These are phyloP conservation scores for Penicillium chermesinum DNA, from an alignment of 495 filamentous ascomycete species.

Conservation along the genomic window DNA sequence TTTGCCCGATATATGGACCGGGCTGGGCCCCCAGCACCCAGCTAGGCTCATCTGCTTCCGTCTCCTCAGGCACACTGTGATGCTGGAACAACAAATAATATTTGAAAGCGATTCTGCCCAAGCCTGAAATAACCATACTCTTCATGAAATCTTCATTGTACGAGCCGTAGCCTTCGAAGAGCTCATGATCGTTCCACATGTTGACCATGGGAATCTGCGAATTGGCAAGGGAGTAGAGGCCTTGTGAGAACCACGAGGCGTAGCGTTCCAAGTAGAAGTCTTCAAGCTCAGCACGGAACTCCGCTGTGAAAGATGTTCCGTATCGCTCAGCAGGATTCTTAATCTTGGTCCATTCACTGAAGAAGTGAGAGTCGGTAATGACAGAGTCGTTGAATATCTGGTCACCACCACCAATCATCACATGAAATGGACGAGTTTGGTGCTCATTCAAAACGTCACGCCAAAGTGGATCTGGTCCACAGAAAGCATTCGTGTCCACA, in stretches of 20 bases:
- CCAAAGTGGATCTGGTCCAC: slow-evolving; percentile 94
- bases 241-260: slow-evolving; percentile 89
- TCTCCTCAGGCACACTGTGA: slow-evolving; percentile 76
- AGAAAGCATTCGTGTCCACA: slow-evolving; percentile 71
- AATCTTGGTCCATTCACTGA: slow-evolving; percentile 76
- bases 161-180: slow-evolving; percentile 93
- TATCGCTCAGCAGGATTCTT: slow-evolving; percentile 79
- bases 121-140: slow-evolving; percentile 80
- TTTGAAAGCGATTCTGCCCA: slow-evolving; percentile 91
- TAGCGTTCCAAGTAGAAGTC: slow-evolving; percentile 82
- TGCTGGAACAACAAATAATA: slow-evolving; percentile 99
- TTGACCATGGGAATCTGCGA: slow-evolving; percentile 98
- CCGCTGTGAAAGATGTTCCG: slow-evolving; percentile 60
- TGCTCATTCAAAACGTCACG: slow-evolving; percentile 91
- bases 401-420: slow-evolving; percentile 96
- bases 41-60: slow-evolving; percentile 76
- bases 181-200: slow-evolving; percentile 96
- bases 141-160: slow-evolving; percentile 91
- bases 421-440: slow-evolving; percentile 89
- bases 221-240: slow-evolving; percentile 84
- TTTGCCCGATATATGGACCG: slow-evolving; percentile 86
- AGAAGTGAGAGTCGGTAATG: slow-evolving; percentile 64
- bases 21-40: slow-evolving; percentile 77
- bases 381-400: slow-evolving; percentile 92
- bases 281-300: slow-evolving; percentile 83